Evolutionary conservation across 2,329 filamentous ascomycete species (phyloP).

Genomic region (Fusarium sp.): DNA sequence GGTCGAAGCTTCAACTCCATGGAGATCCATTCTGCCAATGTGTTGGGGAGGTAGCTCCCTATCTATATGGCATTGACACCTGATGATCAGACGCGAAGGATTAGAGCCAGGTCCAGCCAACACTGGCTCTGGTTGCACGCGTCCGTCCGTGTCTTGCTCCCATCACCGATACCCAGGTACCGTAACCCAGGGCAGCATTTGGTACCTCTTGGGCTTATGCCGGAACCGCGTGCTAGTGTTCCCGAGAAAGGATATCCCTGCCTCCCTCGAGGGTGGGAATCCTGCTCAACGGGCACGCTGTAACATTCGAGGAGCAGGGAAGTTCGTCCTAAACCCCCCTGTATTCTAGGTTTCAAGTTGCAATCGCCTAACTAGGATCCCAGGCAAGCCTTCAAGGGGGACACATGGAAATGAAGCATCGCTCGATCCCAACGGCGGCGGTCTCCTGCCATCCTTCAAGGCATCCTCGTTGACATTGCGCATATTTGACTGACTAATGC

Average conservation of each 20-base stretch:
- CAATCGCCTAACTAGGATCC: conserved; percentile 6
- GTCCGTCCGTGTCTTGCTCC: not conserved
- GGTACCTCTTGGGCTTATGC: conserved; percentile 7
- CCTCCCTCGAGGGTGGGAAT: conserved; percentile 14
- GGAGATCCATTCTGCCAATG: too few species aligned
- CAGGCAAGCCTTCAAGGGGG: conserved; percentile 1
- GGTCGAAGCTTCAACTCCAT: not conserved
- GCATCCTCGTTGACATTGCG: not conserved
- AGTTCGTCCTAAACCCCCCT: conserved; percentile 14
- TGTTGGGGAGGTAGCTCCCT: not conserved
- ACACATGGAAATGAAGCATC: conserved; percentile 2
- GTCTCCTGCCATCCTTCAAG: not conserved
- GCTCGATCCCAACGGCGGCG: conserved; percentile 8
- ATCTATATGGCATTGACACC: not conserved
- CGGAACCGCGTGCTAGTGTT: conserved; percentile 23
- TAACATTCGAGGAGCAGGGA: conserved; percentile 20
- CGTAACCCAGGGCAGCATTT: conserved; percentile 2
- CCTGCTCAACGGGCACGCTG: conserved; percentile 18
- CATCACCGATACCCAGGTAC: conserved; percentile 6
- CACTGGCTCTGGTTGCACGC: not conserved
- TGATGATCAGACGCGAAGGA: conserved; percentile 1
- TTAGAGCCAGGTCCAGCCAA: not conserved
- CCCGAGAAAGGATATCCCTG: conserved; percentile 35
- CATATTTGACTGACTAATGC: conserved; percentile 7
- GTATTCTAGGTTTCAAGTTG: conserved; percentile 35